Evolutionary conservation across 2,329 filamentous ascomycete species (phyloP).

Genomic region (Curvularia verruculosa): DNA sequence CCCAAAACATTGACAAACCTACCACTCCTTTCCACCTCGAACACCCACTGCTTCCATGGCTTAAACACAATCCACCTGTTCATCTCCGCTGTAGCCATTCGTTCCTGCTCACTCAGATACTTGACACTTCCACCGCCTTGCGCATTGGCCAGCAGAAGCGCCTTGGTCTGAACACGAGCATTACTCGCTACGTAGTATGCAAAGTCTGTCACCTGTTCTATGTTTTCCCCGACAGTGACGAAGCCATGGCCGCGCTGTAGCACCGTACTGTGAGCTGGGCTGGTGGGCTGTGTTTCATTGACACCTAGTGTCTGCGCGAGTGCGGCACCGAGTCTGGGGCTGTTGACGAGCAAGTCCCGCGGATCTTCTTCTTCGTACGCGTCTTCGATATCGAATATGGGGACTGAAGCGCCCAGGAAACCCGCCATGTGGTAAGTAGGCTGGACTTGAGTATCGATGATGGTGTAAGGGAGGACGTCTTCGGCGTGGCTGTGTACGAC

Average conservation of each 20-base stretch:
- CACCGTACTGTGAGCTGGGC: conserved; percentile 32
- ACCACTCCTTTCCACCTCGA: conserved; percentile 41
- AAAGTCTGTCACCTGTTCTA: conserved; percentile 50
- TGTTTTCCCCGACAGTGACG: conserved; percentile 37
- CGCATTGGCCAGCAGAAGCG: conserved; percentile 28
- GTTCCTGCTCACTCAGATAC: conserved; percentile 43
- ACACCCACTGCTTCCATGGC: conserved; percentile 50
- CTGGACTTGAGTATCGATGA: conserved; percentile 18
- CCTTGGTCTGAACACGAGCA: conserved; percentile 48
- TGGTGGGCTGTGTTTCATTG: conserved; percentile 24
- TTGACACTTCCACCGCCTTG: conserved; percentile 29
- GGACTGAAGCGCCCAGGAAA: conserved; percentile 32
- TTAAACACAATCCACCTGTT: conserved; percentile 40
- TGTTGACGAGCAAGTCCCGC: conserved; percentile 35
- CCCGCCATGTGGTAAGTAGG: conserved; percentile 48
- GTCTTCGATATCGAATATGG: conserved; percentile 34
- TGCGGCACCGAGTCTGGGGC: conserved; percentile 23
- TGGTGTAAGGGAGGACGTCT: conserved; percentile 51
- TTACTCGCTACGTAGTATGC: conserved; percentile 46
- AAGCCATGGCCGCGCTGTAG: conserved; percentile 54
- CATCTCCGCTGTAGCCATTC: conserved; percentile 42
- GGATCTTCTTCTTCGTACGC: conserved; percentile 20
- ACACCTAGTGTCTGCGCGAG: conserved; percentile 31
- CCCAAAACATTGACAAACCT: conserved; percentile 45
- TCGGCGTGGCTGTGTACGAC: conserved; percentile 54